Conservation (phyloP, 2,329 filamentous ascomycete species). For the Aspergillus alliaceus region DNA sequence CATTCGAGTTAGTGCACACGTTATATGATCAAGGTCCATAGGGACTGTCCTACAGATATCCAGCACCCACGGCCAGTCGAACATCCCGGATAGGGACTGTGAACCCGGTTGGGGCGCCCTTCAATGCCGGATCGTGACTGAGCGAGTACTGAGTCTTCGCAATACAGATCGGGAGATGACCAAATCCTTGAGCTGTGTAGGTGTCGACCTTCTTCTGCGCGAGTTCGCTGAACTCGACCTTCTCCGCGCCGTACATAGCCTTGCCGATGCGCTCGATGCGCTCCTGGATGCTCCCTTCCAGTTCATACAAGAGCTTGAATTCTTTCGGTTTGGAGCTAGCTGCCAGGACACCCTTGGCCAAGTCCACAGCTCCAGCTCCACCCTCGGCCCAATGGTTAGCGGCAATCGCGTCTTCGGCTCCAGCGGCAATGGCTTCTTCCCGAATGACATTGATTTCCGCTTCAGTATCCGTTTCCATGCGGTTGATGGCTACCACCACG, state of each 20-base stretch:
- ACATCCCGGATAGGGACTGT: slow-evolving; percentile 94
- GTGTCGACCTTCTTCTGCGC: slow-evolving; percentile 96
- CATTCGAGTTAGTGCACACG: slow-evolving; percentile 36
- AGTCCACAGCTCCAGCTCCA: slow-evolving; percentile 82
- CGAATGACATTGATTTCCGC: slow-evolving; percentile 86
- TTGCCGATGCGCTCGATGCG: slow-evolving; percentile 88
- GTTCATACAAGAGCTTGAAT: slow-evolving; percentile 82
- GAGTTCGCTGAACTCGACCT: slow-evolving; percentile 88
- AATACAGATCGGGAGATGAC: slow-evolving; percentile 90
- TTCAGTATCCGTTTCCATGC: slow-evolving; percentile 89
- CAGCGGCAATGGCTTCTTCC: slow-evolving; percentile 87
- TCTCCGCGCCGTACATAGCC: slow-evolving; percentile 89
- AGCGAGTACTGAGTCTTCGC: slow-evolving; percentile 99
- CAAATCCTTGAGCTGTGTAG: slow-evolving; percentile 88
- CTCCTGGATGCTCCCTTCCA: slow-evolving; percentile 77
- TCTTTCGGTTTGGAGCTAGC: slow-evolving; percentile 81
- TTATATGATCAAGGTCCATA: background rate
- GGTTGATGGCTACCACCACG: slow-evolving; percentile 96
- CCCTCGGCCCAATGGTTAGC: slow-evolving; percentile 98
- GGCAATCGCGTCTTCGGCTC: slow-evolving; percentile 88
- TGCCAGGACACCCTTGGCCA: slow-evolving; percentile 82
- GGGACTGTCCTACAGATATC: slow-evolving; percentile 69
- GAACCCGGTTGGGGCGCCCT: slow-evolving; percentile 93
- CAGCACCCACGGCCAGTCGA: slow-evolving; percentile 87
- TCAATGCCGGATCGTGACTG: slow-evolving; percentile 87